These are phyloP conservation scores for Artemisia argyi DNA, from an alignment of 129 eudicot genomes.

Conservation along the genomic window DNA sequence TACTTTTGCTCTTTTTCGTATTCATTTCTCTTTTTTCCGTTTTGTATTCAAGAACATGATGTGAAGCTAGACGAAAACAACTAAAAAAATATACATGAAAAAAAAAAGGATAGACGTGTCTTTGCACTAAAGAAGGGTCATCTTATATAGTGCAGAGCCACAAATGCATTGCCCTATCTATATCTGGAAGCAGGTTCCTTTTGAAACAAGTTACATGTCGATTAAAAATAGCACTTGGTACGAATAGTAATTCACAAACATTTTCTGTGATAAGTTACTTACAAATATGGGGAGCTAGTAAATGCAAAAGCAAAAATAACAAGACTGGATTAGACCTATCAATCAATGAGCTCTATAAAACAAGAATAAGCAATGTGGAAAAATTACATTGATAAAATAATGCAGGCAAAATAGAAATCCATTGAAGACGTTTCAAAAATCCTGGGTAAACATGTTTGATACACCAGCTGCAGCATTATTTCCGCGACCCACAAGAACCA, in stretches of 20 bases:
- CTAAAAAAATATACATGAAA: no score
- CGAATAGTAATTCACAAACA: neutral
- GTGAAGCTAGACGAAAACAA: no score
- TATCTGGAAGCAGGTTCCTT: no score
- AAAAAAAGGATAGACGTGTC: no score
- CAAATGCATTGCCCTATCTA: no score
- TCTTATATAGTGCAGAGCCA: no score
- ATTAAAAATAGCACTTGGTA: neutral
- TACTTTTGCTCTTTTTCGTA: no score
- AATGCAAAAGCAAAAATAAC: neutral
- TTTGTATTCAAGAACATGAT: no score
- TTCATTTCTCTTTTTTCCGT: no score
- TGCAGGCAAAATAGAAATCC: slow-evolving; percentile 8
- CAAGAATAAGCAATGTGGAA: slow-evolving; percentile 9
- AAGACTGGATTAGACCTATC: slow-evolving; percentile 6
- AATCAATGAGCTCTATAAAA: neutral
- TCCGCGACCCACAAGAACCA: neutral
- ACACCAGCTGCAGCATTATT: slow-evolving; percentile 8
- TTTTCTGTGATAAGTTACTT: neutral
- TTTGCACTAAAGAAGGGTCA: no score
- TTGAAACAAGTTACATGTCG: no score
- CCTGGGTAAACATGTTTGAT: neutral
- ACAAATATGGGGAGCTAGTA: slow-evolving; percentile 9
- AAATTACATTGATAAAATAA: neutral
- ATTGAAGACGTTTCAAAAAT: slow-evolving; percentile 8